Evolutionary conservation across 805 yeast species (phyloP).

Genomic region (Cyberlindnera nakhonratchasimensis): DNA sequence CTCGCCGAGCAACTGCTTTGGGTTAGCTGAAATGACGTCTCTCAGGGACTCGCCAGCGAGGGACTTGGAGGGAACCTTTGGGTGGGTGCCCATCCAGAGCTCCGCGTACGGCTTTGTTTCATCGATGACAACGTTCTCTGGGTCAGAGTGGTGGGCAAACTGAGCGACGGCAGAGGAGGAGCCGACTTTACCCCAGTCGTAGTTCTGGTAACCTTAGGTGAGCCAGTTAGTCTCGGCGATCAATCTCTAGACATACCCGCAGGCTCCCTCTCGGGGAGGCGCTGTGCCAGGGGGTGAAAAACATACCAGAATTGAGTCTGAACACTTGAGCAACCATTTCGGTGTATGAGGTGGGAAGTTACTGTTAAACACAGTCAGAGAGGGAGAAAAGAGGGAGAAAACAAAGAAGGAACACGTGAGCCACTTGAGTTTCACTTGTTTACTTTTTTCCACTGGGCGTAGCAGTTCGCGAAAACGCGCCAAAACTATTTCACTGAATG

Average conservation of each 20-base stretch:
- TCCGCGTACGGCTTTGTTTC: slow-evolving; percentile 90
- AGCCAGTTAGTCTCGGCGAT: not conserved
- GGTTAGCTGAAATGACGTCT: slow-evolving; percentile 58
- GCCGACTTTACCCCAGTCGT: slow-evolving; percentile 90
- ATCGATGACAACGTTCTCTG: slow-evolving; percentile 51
- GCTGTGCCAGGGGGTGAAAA: not conserved
- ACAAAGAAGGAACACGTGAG: not conserved
- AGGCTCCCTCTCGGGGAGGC: no score
- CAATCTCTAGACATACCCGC: not conserved
- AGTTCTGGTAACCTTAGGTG: slow-evolving; percentile 66
- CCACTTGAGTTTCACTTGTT: not conserved
- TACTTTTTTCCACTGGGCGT: not conserved
- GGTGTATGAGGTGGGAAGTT: no score
- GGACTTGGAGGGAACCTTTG: slow-evolving; percentile 74
- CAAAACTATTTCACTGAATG: not conserved
- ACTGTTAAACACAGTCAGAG: slow-evolving; percentile 13
- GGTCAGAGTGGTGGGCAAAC: slow-evolving; percentile 71
- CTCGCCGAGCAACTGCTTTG: slow-evolving; percentile 56
- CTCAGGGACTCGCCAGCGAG: slow-evolving; percentile 58
- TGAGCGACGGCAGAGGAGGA: slow-evolving; percentile 82
- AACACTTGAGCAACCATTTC: slow-evolving; percentile 34
- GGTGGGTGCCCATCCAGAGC: slow-evolving; percentile 99
- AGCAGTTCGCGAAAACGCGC: not conserved
- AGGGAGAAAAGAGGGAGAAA: slow-evolving; percentile 1
- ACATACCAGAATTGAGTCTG: slow-evolving; percentile 40